Evolutionary conservation across 805 yeast genomes (phyloP).

Genomic region (Lachancea thermotolerans): DNA sequence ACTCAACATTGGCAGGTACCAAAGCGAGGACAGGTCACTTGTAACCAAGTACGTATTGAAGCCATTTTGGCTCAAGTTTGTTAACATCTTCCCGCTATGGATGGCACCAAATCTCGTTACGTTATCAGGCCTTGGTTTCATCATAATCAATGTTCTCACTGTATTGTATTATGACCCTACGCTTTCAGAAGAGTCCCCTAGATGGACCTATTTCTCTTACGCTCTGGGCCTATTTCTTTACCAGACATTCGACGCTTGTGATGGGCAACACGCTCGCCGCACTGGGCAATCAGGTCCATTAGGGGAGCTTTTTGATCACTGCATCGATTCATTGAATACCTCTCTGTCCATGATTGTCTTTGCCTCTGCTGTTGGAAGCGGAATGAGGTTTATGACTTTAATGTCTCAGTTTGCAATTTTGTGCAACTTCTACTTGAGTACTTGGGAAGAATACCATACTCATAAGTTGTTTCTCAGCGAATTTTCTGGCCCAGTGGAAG

Average conservation of each 20-base stretch:
- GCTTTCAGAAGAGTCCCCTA: slow-evolving; percentile 52
- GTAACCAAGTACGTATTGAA: slow-evolving; percentile 69
- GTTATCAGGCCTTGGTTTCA: slow-evolving; percentile 66
- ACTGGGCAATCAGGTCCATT: slow-evolving; percentile 93
- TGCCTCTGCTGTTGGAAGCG: slow-evolving; percentile 70
- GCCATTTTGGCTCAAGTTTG: slow-evolving; percentile 75
- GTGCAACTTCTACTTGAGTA: slow-evolving; percentile 77
- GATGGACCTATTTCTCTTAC: slow-evolving; percentile 69
- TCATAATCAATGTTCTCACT: slow-evolving; percentile 53
- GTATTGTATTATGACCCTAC: slow-evolving; percentile 71
- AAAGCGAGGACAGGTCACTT: slow-evolving; percentile 75
- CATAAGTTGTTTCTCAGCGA: slow-evolving; percentile 70
- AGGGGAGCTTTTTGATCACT: slow-evolving; percentile 92
- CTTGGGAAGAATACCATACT: slow-evolving; percentile 96
- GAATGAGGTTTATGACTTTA: slow-evolving; percentile 55
- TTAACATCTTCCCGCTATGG: slow-evolving; percentile 67
- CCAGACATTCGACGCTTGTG: slow-evolving; percentile 95
- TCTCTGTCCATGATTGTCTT: slow-evolving; percentile 70
- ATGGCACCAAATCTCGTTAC: slow-evolving; percentile 95
- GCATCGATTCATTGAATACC: slow-evolving; percentile 69
- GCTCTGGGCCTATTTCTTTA: slow-evolving; percentile 82
- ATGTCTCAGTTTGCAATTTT: slow-evolving; percentile 66
- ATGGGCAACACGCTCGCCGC: slow-evolving; percentile 90
- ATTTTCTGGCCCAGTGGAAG: slow-evolving; percentile 94
- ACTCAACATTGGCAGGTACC: slow-evolving; percentile 37